Conservation (phyloP, 148 eudicot species). For the Arbutus unedo region DNA sequence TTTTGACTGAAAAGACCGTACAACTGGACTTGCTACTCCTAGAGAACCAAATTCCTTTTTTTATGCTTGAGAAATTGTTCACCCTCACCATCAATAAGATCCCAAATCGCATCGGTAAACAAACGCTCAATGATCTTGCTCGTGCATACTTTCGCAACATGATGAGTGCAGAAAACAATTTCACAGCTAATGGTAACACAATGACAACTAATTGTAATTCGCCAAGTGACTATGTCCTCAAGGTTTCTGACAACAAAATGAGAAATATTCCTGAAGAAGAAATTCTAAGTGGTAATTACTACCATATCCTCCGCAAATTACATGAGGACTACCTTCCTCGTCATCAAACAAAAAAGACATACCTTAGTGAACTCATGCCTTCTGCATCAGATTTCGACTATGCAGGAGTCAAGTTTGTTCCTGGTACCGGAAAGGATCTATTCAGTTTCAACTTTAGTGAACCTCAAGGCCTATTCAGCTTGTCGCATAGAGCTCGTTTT, state of each 20-base stretch:
- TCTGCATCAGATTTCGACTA: neutral
- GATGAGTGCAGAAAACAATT: neutral
- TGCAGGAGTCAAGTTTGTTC: neutral
- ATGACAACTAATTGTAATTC: too few relatives aligned
- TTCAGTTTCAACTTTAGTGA: neutral
- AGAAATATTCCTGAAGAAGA: too few relatives aligned
- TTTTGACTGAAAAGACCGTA: neutral
- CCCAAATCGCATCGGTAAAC: neutral
- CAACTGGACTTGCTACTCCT: neutral
- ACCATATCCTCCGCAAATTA: neutral
- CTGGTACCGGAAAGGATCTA: neutral
- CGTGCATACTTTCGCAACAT: too few relatives aligned
- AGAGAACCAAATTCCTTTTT: slow-evolving; percentile 15
- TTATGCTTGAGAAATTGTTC: neutral
- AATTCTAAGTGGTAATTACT: neutral
- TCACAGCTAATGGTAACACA: neutral
- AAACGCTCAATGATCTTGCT: too few relatives aligned
- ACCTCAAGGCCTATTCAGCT: neutral
- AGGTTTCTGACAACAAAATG: neutral
- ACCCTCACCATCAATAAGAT: neutral
- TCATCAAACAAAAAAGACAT: neutral
- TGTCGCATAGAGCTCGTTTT: neutral
- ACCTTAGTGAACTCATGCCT: neutral
- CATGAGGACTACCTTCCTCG: neutral
- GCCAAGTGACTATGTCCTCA: neutral